Percentiles rank a stretch among this genome's conserved stretches.
phyloP scores from a whole-genome alignment of 2,329 filamentous ascomycete genomes.

The Arthrobotrys musiformis region DNA sequence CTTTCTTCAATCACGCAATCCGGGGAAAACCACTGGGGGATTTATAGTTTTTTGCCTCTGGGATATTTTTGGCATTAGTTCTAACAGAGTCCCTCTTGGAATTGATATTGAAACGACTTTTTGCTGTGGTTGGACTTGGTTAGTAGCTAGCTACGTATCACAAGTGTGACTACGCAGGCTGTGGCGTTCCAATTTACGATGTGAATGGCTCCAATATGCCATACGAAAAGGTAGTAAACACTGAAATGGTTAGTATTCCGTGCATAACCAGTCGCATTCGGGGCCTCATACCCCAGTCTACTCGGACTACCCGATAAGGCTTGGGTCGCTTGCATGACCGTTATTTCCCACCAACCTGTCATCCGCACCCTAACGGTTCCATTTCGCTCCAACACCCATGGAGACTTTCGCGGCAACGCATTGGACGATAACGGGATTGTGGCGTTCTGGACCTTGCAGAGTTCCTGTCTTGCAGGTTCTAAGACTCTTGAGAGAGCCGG shows the following conservation, averaged over 20 bases:
- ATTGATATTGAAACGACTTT: constrained; percentile 10
- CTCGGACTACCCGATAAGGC: constrained; percentile 34
- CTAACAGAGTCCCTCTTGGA: background rate
- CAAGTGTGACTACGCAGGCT: background rate
- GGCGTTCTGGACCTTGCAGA: constrained; percentile 13
- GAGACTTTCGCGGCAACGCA: constrained; percentile 32
- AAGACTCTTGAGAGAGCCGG: background rate
- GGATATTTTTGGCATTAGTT: constrained; percentile 7
- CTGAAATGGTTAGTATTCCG: background rate
- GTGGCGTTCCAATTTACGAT: constrained; percentile 17
- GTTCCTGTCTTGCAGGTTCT: constrained; percentile 15
- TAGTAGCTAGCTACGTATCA: background rate
- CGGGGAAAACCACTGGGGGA: background rate
- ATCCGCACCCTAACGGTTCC: background rate
- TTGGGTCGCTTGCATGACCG: constrained; percentile 23
- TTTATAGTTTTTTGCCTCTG: constrained; percentile 22
- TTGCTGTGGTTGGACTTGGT: background rate
- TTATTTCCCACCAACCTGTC: constrained; percentile 30
- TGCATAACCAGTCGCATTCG: constrained; percentile 18
- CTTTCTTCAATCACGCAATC: background rate
- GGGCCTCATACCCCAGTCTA: constrained; percentile 11
- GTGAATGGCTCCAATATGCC: constrained; percentile 5
- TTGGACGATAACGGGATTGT: constrained; percentile 25
- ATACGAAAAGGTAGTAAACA: background rate
- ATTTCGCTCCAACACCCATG: constrained; percentile 1